These are phyloP conservation scores for Fusarium fracticaudum DNA, from an alignment of 2,329 filamentous ascomycete genomes.

Conservation along the genomic window DNA sequence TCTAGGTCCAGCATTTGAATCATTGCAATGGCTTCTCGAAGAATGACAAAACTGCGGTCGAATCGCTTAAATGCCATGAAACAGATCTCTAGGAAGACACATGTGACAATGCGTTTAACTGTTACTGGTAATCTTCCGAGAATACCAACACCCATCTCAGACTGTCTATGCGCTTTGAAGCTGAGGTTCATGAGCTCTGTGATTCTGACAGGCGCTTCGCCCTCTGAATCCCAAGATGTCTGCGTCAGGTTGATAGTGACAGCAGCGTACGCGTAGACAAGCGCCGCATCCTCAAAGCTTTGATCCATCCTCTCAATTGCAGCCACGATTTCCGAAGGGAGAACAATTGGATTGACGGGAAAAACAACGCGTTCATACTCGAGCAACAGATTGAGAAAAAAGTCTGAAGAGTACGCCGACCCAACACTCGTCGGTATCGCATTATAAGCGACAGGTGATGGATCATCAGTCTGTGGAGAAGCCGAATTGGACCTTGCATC, in stretches of 20 bases:
- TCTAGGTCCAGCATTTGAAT: constrained; percentile 37
- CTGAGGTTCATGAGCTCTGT: constrained; percentile 39
- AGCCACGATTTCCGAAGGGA: constrained; percentile 44
- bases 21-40: constrained; percentile 58
- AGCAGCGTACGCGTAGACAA: constrained; percentile 50
- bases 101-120: constrained; percentile 58
- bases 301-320: constrained; percentile 48
- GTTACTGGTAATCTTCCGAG: constrained; percentile 51
- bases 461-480: constrained; percentile 17
- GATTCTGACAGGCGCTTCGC: constrained; percentile 45
- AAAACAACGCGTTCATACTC: constrained; percentile 51
- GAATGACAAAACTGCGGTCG: constrained; percentile 59
- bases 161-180: constrained; percentile 43
- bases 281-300: constrained; percentile 47
- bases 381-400: constrained; percentile 47
- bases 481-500: constrained; percentile 23
- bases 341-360: constrained; percentile 50
- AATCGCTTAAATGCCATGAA: constrained; percentile 60
- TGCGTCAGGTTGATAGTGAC: constrained; percentile 50
- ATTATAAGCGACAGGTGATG: neutral
- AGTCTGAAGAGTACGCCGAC: constrained; percentile 41
- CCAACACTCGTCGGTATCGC: constrained; percentile 13
- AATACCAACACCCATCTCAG: constrained; percentile 42
- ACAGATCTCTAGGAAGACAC: constrained; percentile 62
- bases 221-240: constrained; percentile 43